Evolutionary conservation across 176 grass and related monocot genomes (phyloP).

Genomic region (Dendrocalamus sinicus): DNA sequence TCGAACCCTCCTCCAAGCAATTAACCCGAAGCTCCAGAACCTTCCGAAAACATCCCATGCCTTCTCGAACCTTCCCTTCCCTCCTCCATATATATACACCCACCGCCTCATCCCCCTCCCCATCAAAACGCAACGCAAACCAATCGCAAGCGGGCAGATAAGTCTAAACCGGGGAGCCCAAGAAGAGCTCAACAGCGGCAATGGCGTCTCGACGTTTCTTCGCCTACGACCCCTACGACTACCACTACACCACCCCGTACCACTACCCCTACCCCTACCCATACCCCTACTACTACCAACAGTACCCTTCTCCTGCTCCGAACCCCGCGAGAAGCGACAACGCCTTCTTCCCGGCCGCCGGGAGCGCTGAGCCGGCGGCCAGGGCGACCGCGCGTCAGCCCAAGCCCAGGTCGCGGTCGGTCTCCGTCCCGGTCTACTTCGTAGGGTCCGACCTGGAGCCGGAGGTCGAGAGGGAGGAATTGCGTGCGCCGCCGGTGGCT

Average conservation of each 20-base stretch:
- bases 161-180: background rate
- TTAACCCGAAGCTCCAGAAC: background rate
- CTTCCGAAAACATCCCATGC: background rate
- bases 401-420: background rate
- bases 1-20: background rate
- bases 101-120: background rate
- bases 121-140: background rate
- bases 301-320: background rate
- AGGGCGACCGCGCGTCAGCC: background rate
- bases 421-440: constrained; percentile 37
- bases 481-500: background rate
- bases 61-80: constrained; percentile 1
- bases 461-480: background rate
- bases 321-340: background rate
- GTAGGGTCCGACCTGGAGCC: constrained; percentile 31
- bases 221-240: constrained; percentile 40
- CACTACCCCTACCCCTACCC: background rate
- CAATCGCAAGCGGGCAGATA: background rate
- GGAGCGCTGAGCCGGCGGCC: background rate
- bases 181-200: background rate
- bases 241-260: constrained; percentile 37
- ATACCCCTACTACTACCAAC: background rate
- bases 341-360: constrained; percentile 14
- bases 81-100: background rate
- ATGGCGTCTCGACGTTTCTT: constrained; percentile 48